These are phyloP conservation scores for Ceriops tagal DNA, from an alignment of 345 rosid genomes.

Conservation along the genomic window DNA sequence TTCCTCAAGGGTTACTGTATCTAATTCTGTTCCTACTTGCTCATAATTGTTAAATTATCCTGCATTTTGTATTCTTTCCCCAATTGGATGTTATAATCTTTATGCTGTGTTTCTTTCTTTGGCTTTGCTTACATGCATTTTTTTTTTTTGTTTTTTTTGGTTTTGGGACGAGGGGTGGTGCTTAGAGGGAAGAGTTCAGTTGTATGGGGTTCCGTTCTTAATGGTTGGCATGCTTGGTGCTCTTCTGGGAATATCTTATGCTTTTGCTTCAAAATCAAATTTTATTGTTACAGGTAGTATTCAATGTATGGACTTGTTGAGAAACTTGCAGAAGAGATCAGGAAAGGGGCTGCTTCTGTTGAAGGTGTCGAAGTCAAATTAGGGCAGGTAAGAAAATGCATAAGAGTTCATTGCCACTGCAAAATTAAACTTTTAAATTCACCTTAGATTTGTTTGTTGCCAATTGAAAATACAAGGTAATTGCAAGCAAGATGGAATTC, in stretches of 20 bases:
- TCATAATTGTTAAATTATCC: no score
- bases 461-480: no score
- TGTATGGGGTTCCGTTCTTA: background rate
- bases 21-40: no score
- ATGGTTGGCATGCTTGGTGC: background rate
- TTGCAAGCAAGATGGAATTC: no score
- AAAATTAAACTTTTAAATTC: constrained; percentile 2
- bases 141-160: no score
- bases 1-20: no score
- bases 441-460: no score
- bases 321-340: constrained; percentile 85
- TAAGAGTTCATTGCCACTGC: background rate
- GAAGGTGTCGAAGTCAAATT: constrained; percentile 92
- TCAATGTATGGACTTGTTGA: constrained; percentile 97
- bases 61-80: no score
- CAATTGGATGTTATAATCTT: no score
- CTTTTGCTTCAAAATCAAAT: background rate
- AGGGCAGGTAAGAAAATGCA: constrained; percentile 63
- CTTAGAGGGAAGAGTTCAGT: background rate
- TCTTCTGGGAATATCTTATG: constrained; percentile 2
- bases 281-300: constrained; percentile 57
- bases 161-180: background rate
- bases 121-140: no score
- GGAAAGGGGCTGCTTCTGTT: constrained; percentile 87
- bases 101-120: no score